Evolutionary conservation across 805 yeast genomes (phyloP).

Genomic region (Candida andamanensis): DNA sequence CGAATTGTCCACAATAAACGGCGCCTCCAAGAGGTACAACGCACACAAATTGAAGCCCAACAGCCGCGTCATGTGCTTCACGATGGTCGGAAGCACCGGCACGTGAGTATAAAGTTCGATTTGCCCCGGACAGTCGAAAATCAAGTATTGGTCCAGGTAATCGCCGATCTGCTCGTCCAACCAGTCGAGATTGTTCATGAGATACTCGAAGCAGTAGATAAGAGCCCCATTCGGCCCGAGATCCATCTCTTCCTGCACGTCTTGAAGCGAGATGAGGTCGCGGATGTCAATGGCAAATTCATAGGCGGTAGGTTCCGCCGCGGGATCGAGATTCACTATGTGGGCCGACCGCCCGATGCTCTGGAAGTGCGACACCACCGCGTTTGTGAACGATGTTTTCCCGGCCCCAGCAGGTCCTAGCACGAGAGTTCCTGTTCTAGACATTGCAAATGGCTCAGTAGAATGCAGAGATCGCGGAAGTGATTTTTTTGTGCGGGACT

Average conservation of each 20-base stretch:
- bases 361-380: conserved; percentile 83
- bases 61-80: conserved; percentile 73
- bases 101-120: conserved; percentile 92
- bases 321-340: conserved; percentile 92
- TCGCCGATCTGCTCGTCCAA: conserved; percentile 96
- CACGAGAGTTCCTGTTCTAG: conserved; percentile 89
- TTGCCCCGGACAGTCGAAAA: conserved; percentile 97
- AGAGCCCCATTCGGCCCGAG: conserved; percentile 95
- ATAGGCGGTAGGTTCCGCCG: conserved; percentile 88
- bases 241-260: conserved; percentile 91
- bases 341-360: conserved; percentile 90
- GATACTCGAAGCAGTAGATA: conserved; percentile 87
- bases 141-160: conserved; percentile 86
- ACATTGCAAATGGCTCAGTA: conserved; percentile 66
- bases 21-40: conserved; percentile 86
- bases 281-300: conserved; percentile 91
- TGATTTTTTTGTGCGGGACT: too few relatives aligned
- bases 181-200: conserved; percentile 91
- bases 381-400: conserved; percentile 84
- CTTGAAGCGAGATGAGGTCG: conserved; percentile 84
- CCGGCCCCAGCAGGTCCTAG: conserved; percentile 99
- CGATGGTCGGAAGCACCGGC: conserved; percentile 87
- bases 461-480: too few relatives aligned
- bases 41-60: conserved; percentile 89
- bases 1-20: conserved; percentile 83